Evolutionary conservation across 805 yeast genomes (phyloP), one percentile per base, ranked within the genome.

Genomic region (Candida tammaniensis): DNA sequence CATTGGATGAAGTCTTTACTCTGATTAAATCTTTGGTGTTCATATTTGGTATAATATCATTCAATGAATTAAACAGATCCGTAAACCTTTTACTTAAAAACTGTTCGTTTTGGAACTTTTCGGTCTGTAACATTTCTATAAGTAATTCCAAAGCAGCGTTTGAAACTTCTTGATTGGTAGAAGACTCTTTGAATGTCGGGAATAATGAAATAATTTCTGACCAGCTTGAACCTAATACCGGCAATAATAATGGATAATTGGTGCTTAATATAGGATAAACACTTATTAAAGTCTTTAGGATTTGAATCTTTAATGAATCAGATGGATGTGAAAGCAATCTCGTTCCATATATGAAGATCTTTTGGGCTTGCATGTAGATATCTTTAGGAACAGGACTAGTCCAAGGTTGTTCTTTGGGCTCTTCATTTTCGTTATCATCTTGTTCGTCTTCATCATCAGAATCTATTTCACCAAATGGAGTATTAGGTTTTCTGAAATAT

Each of bases 241-340:
- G 69, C 38, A 62, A 40, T 7, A 61, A 37, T 28, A 55, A 41
- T 5, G 44, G 36, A 39, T 62, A 59, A 37, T 64, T 53, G 3
- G 62, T 47, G 24, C 57, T 31, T 38, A 67, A 47, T 13, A 65
- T 31, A 9, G 64, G 61, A 42, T 63, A 64, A 7, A 58, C 47
- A 10, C 46, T 40, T 7, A 35, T 46, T 16, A 67, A 37, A 0
- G 85, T 68, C 20, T 57, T 63, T 35, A 89, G 53, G 5, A 87
- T 70, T 39, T 77, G 80, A 3, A 72, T 52, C 27, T 76, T 71
- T 19, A 91, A 55, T 3, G 68, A 57, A 2, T 70, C 55, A 0
- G 94, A 81, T 1, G 76, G 74, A 47, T 85, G 93, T 2, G 86
- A 78, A 23, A 86, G 58, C 21, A 76, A 66, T 38, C 86, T 63